These are phyloP conservation scores for Phialemonium atrogriseum DNA, from an alignment of 2,329 filamentous ascomycete species.

Conservation along the genomic window DNA sequence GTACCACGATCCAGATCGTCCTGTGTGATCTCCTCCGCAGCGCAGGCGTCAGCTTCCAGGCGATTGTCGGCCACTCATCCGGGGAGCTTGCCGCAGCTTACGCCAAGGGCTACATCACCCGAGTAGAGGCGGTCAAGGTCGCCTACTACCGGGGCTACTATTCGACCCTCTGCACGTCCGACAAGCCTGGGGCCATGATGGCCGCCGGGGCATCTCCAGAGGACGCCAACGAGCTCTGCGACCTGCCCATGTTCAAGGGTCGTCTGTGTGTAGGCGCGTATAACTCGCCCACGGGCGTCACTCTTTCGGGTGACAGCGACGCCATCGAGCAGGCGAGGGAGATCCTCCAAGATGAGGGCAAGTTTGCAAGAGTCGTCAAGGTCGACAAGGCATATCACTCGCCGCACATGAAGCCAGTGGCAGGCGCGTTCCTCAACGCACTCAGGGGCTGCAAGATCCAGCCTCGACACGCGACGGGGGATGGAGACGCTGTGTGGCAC, in stretches of 20 bases:
- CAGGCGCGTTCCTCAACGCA: conserved; percentile 10
- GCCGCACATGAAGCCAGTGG: conserved; percentile 16
- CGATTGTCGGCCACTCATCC: conserved; percentile 38
- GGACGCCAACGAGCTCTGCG: conserved; percentile 21
- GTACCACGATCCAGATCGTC: conserved; percentile 39
- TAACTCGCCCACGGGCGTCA: conserved; percentile 28
- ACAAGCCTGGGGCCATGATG: conserved; percentile 35
- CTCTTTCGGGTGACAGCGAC: conserved; percentile 22
- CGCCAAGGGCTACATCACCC: conserved; percentile 33
- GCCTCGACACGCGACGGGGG: background rate
- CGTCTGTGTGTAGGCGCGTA: conserved; percentile 19
- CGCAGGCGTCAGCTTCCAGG: conserved; percentile 23
- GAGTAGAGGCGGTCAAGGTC: conserved; percentile 30
- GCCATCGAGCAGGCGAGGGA: conserved; percentile 9
- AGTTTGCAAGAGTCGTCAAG: conserved; percentile 12
- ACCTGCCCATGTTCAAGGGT: conserved; percentile 16
- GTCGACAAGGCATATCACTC: conserved; percentile 22
- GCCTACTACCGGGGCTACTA: conserved; percentile 35
- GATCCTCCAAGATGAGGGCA: conserved; percentile 6
- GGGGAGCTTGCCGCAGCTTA: conserved; percentile 44
- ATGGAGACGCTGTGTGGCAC: conserved; percentile 4
- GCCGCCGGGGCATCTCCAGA: conserved; percentile 30
- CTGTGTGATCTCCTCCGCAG: conserved; percentile 30
- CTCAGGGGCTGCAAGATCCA: conserved; percentile 1
- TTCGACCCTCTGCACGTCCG: conserved; percentile 13